A percentile compares a stretch with the other conserved stretches of the same genome.
These are phyloP conservation scores for Sicyos baderoa DNA, from an alignment of 306 rosid genomes.

Conservation along the genomic window DNA sequence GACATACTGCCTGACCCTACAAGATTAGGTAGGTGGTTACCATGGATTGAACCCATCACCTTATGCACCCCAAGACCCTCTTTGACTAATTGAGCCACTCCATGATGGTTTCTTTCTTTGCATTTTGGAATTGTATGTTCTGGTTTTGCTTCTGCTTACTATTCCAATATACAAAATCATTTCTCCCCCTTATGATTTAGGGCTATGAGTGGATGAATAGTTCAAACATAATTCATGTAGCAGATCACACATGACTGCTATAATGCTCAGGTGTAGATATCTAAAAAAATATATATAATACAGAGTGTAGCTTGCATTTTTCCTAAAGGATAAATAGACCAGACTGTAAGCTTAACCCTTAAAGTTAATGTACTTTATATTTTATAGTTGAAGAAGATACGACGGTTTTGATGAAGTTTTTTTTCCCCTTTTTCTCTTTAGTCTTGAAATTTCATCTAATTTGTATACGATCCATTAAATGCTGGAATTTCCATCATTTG, in stretches of 20 bases:
- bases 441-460: conserved; percentile 5
- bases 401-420: neutral
- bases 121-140: neutral
- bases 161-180: neutral
- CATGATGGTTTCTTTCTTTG: neutral
- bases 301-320: neutral
- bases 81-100: too few species aligned
- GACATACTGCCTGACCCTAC: too few species aligned
- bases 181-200: neutral
- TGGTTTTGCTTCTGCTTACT: neutral
- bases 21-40: too few species aligned
- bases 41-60: too few species aligned
- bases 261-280: neutral
- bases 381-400: neutral
- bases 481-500: conserved; percentile 19
- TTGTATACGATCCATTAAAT: neutral
- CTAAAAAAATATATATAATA: too few species aligned
- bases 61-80: too few species aligned
- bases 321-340: neutral
- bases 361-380: neutral
- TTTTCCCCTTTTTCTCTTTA: neutral
- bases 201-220: neutral
- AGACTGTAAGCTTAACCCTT: conserved; percentile 1
- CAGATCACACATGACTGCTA: neutral
- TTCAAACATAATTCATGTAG: neutral